A percentile compares a stretch with the other conserved stretches of the same genome.
These are phyloP conservation scores for Sechiopsis laciniata DNA, from an alignment of 306 rosid genomes.

Conservation along the genomic window DNA sequence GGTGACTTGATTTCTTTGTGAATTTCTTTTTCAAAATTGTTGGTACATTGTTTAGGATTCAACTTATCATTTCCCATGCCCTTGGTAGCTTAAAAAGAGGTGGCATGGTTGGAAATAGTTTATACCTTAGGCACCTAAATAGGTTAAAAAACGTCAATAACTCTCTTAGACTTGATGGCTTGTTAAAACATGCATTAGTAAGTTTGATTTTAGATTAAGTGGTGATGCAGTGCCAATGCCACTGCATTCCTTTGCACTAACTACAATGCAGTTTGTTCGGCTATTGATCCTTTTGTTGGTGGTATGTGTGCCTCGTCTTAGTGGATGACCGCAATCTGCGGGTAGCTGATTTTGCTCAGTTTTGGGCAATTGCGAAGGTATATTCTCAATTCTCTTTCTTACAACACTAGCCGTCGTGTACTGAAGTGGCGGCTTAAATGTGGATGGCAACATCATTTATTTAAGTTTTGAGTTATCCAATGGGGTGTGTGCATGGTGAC, in stretches of 20 bases:
- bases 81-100: conserved; percentile 13
- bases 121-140: conserved; percentile 22
- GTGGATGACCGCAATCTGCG: conserved; percentile 99
- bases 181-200: conserved; percentile 39
- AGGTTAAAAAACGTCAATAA: conserved; percentile 27
- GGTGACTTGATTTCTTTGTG: conserved; percentile 25
- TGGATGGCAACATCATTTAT: conserved; percentile 29
- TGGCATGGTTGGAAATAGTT: conserved; percentile 16
- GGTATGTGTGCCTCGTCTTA: conserved; percentile 98
- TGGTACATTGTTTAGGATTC: conserved; percentile 21
- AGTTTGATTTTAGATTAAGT: conserved; percentile 61
- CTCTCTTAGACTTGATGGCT: conserved; percentile 37
- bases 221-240: conserved; percentile 84
- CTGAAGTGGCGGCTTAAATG: conserved; percentile 43
- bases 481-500: conserved; percentile 20
- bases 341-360: conserved; percentile 99
- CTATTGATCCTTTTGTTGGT: conserved; percentile 98
- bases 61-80: conserved; percentile 12
- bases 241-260: conserved; percentile 84
- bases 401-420: conserved; percentile 66
- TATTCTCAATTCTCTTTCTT: conserved; percentile 63
- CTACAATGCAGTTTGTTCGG: conserved; percentile 95
- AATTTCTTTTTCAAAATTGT: conserved; percentile 24
- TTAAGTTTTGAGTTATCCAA: conserved; percentile 22
- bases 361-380: conserved; percentile 99